Base-by-base conservation (phyloP, 208 protist genomes). In the Trichomonas tenax region DNA sequence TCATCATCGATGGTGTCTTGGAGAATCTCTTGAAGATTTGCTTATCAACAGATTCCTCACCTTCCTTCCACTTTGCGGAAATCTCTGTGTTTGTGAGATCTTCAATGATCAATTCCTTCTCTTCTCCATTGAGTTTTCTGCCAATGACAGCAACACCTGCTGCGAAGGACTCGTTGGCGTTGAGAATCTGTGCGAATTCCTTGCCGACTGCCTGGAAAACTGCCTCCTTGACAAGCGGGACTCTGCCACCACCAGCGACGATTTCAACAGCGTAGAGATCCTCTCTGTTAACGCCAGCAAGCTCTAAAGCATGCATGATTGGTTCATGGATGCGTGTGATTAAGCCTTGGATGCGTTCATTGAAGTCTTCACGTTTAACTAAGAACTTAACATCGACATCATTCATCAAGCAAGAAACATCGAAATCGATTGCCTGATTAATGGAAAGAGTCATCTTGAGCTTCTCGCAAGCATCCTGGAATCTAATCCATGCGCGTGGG, bases 381-480 rank as follows among this genome's bases (percentile, higher is more conserved):
- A 93, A 8, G 46, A 96, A 96, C 8, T 45, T 34, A 34, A 97
- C 96, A 31, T 97, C 96, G n/a, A 96, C 15, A 58, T 96, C 96
- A 45, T 97, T 96, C 63, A 97, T 96, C 8, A 97, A 11, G 21
- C 72, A 97, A 36, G 97, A 82, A 89, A 97, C 40, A 45, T 96
- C 95, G 48, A 93, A 97, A 38, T 86, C 96, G 38, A 82, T n/a
- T 15, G 41, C n/a, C 23, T 95, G 36, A 51, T 97, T 97, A 17
- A 96, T 90, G 0, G 96, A 96, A 3, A 97, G n/a, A 51, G 48
- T 95, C 41, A 95, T 97, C 63, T 97, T 97, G 14, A 86, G 36
- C 9, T 86, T 38, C 34, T 97, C 96, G 34, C n/a, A 49, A 17
- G 41, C 49, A n/a, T 38, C 26, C 2, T 46, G n/a, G 38, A 97